Evolutionary conservation across 23 red algal genomes (phyloP).

Genomic region (Cyanidiococcus yangmingshanensis): DNA sequence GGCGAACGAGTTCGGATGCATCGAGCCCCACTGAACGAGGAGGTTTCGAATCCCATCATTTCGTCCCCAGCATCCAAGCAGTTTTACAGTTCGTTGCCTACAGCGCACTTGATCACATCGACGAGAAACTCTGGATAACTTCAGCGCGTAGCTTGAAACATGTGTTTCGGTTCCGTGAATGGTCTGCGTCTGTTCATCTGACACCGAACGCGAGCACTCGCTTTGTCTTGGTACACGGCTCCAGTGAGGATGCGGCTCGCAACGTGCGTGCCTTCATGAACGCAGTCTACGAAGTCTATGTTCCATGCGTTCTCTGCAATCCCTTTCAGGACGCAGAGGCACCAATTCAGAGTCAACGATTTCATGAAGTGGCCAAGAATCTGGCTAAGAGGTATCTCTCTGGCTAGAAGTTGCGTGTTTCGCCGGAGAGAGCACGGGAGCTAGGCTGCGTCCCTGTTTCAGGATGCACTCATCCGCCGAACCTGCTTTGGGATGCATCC

Average conservation of each 20-base stretch:
- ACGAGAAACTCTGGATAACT: background rate
- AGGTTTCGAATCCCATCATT: background rate
- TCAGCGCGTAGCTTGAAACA: background rate
- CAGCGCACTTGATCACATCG: slow-evolving; percentile 9
- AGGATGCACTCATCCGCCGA: too few species aligned
- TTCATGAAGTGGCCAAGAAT: background rate
- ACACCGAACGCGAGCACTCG: slow-evolving; percentile 8
- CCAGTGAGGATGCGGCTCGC: slow-evolving; percentile 1
- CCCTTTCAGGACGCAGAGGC: background rate
- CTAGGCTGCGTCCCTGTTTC: too few species aligned
- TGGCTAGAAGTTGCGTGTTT: too few species aligned
- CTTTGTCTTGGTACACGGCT: background rate
- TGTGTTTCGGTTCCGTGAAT: background rate
- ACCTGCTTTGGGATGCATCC: too few species aligned
- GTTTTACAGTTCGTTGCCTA: slow-evolving; percentile 7
- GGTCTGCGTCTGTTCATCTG: background rate
- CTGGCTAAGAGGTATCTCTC: background rate
- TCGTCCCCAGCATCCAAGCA: background rate
- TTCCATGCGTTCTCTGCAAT: background rate
- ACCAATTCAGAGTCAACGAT: background rate
- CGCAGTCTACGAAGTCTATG: slow-evolving; percentile 5
- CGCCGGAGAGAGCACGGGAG: too few species aligned
- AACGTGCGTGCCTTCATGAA: background rate
- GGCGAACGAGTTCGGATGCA: background rate
- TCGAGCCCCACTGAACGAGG: background rate